Evolutionary conservation across 306 rosid species (phyloP).

Genomic region (Myrica gale): DNA sequence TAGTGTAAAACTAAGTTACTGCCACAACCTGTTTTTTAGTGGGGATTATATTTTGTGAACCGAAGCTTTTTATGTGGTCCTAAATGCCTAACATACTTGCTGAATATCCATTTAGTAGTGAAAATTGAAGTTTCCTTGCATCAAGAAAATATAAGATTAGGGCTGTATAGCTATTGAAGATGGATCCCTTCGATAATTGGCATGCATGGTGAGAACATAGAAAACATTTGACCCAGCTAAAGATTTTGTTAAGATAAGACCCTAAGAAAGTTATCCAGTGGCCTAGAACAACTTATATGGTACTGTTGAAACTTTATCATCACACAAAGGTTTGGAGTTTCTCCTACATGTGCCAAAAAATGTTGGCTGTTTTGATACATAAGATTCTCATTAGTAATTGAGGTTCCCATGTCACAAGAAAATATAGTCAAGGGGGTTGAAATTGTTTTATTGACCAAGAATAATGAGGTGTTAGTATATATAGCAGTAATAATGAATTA

Average conservation of each 20-base stretch:
- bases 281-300: not conserved
- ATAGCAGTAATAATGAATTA: not conserved
- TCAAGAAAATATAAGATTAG: not conserved
- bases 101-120: not conserved
- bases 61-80: not conserved
- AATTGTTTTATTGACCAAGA: not conserved
- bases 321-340: not conserved
- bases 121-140: not conserved
- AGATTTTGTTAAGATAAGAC: not conserved
- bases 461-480: not conserved
- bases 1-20: not conserved
- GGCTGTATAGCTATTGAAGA: not conserved
- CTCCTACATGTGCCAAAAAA: not conserved
- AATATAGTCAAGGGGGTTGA: not conserved
- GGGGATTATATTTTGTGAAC: too few relatives aligned
- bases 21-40: not conserved
- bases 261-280: not conserved
- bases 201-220: not conserved
- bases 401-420: not conserved
- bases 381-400: not conserved
- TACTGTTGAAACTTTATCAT: too few relatives aligned
- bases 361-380: not conserved
- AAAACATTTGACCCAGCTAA: not conserved
- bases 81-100: not conserved
- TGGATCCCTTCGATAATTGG: not conserved